phyloP scores from a whole-genome alignment of 1,139 yeast species.

The Pichia sp. region DNA sequence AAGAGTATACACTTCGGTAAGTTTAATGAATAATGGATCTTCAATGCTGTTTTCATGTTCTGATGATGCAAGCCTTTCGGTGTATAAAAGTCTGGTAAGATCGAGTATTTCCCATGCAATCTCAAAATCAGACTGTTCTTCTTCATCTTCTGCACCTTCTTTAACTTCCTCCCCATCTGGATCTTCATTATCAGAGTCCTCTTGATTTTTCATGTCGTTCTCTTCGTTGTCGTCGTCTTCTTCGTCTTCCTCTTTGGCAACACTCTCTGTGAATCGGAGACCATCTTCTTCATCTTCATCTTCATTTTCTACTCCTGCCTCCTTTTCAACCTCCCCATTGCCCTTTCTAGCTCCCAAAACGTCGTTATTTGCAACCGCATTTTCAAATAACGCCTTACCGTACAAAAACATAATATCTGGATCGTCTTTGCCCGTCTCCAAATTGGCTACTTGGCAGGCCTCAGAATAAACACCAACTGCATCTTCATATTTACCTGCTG shows the following conservation, averaged over 20 bases:
- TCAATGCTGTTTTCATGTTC: slow-evolving; percentile 25
- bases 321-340: slow-evolving; percentile 15
- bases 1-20: slow-evolving; percentile 71
- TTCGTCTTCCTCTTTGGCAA: slow-evolving; percentile 6
- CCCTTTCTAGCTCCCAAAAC: slow-evolving; percentile 48
- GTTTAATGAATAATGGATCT: slow-evolving; percentile 16
- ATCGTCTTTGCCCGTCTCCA: slow-evolving; percentile 49
- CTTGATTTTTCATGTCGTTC: slow-evolving; percentile 40
- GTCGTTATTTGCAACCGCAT: slow-evolving; percentile 68
- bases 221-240: slow-evolving; percentile 23
- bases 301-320: slow-evolving; percentile 16
- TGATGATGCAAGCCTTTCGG: slow-evolving; percentile 13
- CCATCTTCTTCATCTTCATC: slow-evolving; percentile 15
- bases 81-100: slow-evolving; percentile 55
- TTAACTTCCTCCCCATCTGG: slow-evolving; percentile 30
- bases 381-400: slow-evolving; percentile 74
- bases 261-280: slow-evolving; percentile 7
- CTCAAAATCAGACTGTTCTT: slow-evolving; percentile 65
- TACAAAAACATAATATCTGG: slow-evolving; percentile 68
- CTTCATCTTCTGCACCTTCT: slow-evolving; percentile 22
- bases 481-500: slow-evolving; percentile 53
- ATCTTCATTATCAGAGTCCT: slow-evolving; percentile 28
- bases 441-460: slow-evolving; percentile 55
- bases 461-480: slow-evolving; percentile 70
- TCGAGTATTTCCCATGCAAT: slow-evolving; percentile 86